Conservation (phyloP, 1,284 basidiomycete species). For the Ceratobasidium sp. region DNA sequence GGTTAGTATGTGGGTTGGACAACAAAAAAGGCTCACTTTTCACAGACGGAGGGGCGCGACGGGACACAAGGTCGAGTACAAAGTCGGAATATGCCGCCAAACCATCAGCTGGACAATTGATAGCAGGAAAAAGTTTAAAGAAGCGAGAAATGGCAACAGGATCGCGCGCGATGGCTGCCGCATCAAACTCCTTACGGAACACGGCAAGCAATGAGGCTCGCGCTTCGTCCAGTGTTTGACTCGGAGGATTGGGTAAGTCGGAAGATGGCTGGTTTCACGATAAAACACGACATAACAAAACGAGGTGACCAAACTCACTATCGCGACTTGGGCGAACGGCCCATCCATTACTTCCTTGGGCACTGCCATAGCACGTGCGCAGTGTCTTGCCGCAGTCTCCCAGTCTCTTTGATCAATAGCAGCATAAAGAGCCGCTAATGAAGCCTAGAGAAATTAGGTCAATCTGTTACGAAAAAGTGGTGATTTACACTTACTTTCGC, state of each 20-base stretch:
- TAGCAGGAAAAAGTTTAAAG: constrained; percentile 96
- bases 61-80: constrained; percentile 90
- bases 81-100: constrained; percentile 95
- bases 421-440: constrained; percentile 79
- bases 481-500: constrained; percentile 87
- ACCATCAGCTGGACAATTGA: constrained; percentile 92
- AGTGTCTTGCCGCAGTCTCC: constrained; percentile 94
- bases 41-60: constrained; percentile 78
- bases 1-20: constrained; percentile 9
- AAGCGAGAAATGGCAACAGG: constrained; percentile 92
- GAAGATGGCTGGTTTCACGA: constrained; percentile 81
- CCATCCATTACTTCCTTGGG: constrained; percentile 84
- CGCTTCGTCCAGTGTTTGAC: constrained; percentile 83
- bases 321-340: constrained; percentile 87
- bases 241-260: constrained; percentile 87
- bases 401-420: constrained; percentile 92
- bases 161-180: constrained; percentile 83
- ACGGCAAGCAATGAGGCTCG: constrained; percentile 82
- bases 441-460: constrained; percentile 68
- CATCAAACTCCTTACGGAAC: constrained; percentile 84
- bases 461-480: constrained; percentile 29
- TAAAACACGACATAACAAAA: background rate
- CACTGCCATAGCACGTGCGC: constrained; percentile 89
- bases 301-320: constrained; percentile 69
- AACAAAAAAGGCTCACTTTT: constrained; percentile 71